Conservation (phyloP, 2,329 filamentous ascomycete genomes). For the Alternaria hordeiaustralica region DNA sequence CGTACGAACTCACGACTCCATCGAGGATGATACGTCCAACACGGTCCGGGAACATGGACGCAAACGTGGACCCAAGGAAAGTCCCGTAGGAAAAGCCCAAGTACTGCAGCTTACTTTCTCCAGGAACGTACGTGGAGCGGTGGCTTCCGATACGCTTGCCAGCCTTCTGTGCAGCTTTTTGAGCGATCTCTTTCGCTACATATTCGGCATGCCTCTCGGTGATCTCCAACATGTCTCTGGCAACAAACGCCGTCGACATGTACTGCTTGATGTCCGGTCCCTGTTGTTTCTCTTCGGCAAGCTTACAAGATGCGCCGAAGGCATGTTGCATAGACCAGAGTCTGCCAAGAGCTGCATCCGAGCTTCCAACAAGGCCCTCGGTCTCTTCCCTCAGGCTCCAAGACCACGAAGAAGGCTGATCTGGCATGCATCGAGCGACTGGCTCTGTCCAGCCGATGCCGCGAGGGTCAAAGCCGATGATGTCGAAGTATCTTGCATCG, state of each 20-base stretch:
- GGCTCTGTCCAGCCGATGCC: slow-evolving; percentile 50
- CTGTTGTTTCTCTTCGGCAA: slow-evolving; percentile 28
- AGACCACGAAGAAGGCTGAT: slow-evolving; percentile 37
- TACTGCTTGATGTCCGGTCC: slow-evolving; percentile 51
- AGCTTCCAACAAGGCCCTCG: slow-evolving; percentile 50
- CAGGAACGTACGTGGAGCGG: slow-evolving; percentile 9
- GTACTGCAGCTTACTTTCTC: slow-evolving; percentile 48
- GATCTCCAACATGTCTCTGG: slow-evolving; percentile 58
- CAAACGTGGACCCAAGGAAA: slow-evolving; percentile 48
- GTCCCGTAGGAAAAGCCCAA: slow-evolving; percentile 59
- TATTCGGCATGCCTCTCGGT: slow-evolving; percentile 53
- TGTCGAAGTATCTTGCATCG: slow-evolving; percentile 49
- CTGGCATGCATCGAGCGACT: slow-evolving; percentile 42
- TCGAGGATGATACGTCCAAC: slow-evolving; percentile 50
- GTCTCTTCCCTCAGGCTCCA: slow-evolving; percentile 47
- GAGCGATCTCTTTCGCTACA: slow-evolving; percentile 18
- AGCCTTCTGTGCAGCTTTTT: not conserved
- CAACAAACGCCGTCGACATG: slow-evolving; percentile 56
- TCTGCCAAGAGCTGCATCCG: slow-evolving; percentile 51
- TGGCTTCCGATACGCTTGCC: not conserved
- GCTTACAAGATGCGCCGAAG: slow-evolving; percentile 38
- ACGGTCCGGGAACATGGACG: slow-evolving; percentile 49
- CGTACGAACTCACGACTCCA: slow-evolving; percentile 52
- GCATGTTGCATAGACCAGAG: slow-evolving; percentile 52
- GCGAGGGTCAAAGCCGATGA: slow-evolving; percentile 55